Percentiles rank a stretch among this genome's conserved stretches.
Evolutionary conservation across 1,139 yeast species (phyloP).

Genomic region (Tardiomyces digboiensis): DNA sequence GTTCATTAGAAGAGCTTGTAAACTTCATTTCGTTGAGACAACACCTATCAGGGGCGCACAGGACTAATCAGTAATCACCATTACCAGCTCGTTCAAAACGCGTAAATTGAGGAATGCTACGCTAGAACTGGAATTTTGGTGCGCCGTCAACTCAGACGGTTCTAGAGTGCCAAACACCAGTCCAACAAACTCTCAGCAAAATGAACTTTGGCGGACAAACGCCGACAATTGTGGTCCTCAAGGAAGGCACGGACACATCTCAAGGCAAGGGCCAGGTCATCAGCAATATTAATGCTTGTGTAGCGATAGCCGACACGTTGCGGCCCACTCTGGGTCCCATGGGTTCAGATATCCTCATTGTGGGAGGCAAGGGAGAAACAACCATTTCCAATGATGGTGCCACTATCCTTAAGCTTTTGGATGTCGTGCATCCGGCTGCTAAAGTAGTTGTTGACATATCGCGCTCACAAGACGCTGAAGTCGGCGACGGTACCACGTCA

Average conservation of each 20-base stretch:
- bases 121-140: background rate
- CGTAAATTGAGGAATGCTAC: background rate
- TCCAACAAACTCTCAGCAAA: background rate
- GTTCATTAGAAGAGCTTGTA: too few relatives aligned
- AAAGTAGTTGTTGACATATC: conserved; percentile 91
- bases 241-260: conserved; percentile 95
- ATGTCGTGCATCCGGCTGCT: conserved; percentile 98
- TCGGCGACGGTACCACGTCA: conserved; percentile 98
- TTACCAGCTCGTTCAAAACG: too few relatives aligned
- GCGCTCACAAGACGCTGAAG: conserved; percentile 97
- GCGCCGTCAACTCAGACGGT: background rate
- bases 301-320: conserved; percentile 93
- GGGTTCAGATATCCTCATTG: conserved; percentile 91
- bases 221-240: conserved; percentile 93
- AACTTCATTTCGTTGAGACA: too few relatives aligned
- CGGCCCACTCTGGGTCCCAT: conserved; percentile 95
- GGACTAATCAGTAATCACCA: too few relatives aligned
- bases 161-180: background rate
- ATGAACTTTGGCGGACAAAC: conserved; percentile 92
- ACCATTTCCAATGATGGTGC: conserved; percentile 99
- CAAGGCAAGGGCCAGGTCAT: conserved; percentile 96
- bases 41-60: too few relatives aligned
- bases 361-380: conserved; percentile 72
- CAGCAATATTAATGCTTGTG: conserved; percentile 91
- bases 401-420: conserved; percentile 82